Evolutionary conservation across 2,329 filamentous ascomycete genomes (phyloP), one percentile per base, ranked within the genome.

Genomic region (Eutypella sp.): DNA sequence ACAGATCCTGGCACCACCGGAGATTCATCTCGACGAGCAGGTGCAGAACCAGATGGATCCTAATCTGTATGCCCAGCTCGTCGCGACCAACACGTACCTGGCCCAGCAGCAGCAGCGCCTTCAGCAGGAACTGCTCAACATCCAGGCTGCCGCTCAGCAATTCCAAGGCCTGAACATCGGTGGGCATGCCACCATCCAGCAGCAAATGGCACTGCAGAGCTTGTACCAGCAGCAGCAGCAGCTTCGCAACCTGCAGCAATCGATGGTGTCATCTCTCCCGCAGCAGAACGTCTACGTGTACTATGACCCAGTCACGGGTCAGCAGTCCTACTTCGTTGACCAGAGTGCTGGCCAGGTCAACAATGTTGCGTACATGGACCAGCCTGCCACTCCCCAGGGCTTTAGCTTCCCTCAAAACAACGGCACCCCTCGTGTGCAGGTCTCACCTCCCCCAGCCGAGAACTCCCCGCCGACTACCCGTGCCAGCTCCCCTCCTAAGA

Each of bases 101-200:
- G 89, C 90, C 34, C 89, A 96, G 63, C 91, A 96, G 69, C 92
- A 97, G 70, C 90, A 96, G 71, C 86, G 88, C 53, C 81, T 97
- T 43, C 91, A 97, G 70, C 91, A 96, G 70, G 90, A 97, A 70
- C 78, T 97, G 55, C 81, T 89, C 56, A 87, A 74, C 54, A 82
- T 96, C 20, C 93, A 92, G 60, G 83, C 84, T 43, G 87, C 87
- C 31, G 86, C 89, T 49, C 87, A 90, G 68, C 87, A 91, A 67
- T 87, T 91, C 60, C 86, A 90, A 65, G 82, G 81, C 54, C 73
- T 95, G 69, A 89, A 77, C 65, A 64, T 95, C 48, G 84, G 76
- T 61, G 70, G 70, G 43, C 75, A 79, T 56, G 65, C 65, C 64
- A 61, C 64, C 39, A 55, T 73, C 50, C 71, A 74, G 58, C 61